Conservation (phyloP, 73 alveolate species). For the Paramecium primaurelia region DNA sequence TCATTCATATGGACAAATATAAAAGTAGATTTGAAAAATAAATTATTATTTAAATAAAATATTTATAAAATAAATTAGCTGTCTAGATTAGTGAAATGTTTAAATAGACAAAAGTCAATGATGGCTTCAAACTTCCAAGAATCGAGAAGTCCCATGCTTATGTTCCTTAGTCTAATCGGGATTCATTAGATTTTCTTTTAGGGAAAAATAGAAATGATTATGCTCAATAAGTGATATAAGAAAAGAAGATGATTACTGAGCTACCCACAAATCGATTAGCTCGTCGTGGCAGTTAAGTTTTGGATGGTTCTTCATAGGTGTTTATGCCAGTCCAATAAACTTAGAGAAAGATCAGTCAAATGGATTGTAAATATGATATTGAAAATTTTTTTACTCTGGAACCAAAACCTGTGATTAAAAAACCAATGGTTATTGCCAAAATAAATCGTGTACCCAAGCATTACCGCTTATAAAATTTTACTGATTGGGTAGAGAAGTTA, state of each 20-base stretch:
- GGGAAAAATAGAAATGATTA: not conserved
- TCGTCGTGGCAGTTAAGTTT: not conserved
- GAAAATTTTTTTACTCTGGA: not conserved
- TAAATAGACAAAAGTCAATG: not conserved
- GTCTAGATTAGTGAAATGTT: not conserved
- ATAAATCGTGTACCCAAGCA: not conserved
- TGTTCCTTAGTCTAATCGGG: not conserved
- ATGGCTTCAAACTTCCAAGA: not conserved
- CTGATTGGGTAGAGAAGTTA: not conserved
- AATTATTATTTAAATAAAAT: not conserved
- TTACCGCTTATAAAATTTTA: not conserved
- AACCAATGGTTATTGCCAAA: not conserved
- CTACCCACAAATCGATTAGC: not conserved
- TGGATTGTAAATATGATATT: not conserved
- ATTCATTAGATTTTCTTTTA: not conserved
- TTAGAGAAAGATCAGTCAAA: conserved; percentile 6
- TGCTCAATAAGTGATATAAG: not conserved
- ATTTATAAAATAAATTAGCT: not conserved
- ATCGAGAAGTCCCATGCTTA: not conserved
- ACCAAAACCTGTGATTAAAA: not conserved
- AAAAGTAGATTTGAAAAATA: not conserved
- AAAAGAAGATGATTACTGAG: not conserved
- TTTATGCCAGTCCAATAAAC: not conserved
- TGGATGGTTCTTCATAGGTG: not conserved
- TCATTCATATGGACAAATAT: not conserved